These are phyloP conservation scores for Stagonosporopsis tanaceti DNA, from an alignment of 2,329 filamentous ascomycete genomes.

Conservation along the genomic window DNA sequence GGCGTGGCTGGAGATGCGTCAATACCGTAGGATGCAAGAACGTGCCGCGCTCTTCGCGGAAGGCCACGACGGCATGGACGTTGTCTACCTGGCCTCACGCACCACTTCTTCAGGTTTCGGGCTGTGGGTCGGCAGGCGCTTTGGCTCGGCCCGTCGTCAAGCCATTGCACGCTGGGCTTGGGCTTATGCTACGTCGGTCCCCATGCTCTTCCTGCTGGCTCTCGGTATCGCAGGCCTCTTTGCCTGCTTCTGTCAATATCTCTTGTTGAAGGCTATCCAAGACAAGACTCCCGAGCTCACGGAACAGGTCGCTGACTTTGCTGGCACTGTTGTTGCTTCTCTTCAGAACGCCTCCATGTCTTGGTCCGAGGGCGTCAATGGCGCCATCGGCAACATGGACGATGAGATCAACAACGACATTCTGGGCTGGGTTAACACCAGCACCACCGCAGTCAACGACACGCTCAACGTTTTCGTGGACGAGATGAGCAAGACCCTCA, in stretches of 20 bases:
- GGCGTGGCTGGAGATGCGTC: slow-evolving; percentile 79
- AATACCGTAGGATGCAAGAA: slow-evolving; percentile 76
- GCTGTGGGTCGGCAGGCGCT: slow-evolving; percentile 71
- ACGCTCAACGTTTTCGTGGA: slow-evolving; percentile 85
- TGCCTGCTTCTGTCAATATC: slow-evolving; percentile 81
- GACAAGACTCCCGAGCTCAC: slow-evolving; percentile 79
- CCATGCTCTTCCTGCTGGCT: slow-evolving; percentile 85
- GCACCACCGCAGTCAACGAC: slow-evolving; percentile 81
- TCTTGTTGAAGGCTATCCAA: slow-evolving; percentile 77
- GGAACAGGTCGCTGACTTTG: slow-evolving; percentile 78
- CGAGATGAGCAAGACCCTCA: slow-evolving; percentile 76
- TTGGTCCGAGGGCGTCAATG: slow-evolving; percentile 81
- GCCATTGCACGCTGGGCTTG: slow-evolving; percentile 82
- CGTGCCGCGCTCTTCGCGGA: slow-evolving; percentile 72
- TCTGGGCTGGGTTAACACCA: slow-evolving; percentile 85
- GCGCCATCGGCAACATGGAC: slow-evolving; percentile 70
- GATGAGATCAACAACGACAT: slow-evolving; percentile 82
- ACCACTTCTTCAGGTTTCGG: slow-evolving; percentile 78
- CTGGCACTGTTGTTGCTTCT: slow-evolving; percentile 76
- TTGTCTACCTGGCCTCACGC: slow-evolving; percentile 85
- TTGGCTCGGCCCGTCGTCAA: slow-evolving; percentile 70
- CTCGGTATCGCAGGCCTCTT: slow-evolving; percentile 84
- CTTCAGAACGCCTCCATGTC: slow-evolving; percentile 75
- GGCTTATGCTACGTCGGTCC: slow-evolving; percentile 84
- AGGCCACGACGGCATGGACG: slow-evolving; percentile 81